Evolutionary conservation across 2,329 filamentous ascomycete species (phyloP), one percentile per base, ranked within the genome.

Genomic region (Aspergillus fructus): DNA sequence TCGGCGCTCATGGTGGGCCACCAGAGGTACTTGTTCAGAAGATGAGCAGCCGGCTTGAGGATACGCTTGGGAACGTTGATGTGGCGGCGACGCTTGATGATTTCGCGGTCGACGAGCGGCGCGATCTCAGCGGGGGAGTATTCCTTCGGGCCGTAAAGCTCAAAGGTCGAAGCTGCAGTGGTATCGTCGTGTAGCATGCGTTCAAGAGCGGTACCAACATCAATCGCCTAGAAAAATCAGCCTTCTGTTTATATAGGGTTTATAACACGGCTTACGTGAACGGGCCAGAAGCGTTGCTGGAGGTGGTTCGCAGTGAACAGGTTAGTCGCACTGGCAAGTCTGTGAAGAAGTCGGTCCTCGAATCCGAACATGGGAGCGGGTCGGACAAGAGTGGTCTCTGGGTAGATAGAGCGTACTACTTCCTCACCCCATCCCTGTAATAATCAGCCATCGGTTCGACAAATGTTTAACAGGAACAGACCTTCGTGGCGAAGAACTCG

Each of bases 331-430:
- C 86, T 84, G 42, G 93, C 94, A 52, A 97, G 86, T 72, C 87
- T 90, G 75, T 96, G 86, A 39, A 99, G 86, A 45, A 99, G 85
- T 68, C 89, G 89, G 77, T 99, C 94, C 77, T 99, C 94, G 71
- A 92, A 96, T 37, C 94, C 94, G 72, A 96, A 99, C 76, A 96
- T 85, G 53, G 93, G 94, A 12, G 93, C 90, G 45, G 94, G 94
- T 62, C 94, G 87, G 63, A 99, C 94, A 66, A 99, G 92, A 46
- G 94, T 99, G 17, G 94, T 96, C 79, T 99, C 94, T 24, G 94
- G 94, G 81, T 92, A 99, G 72, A 97, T 93, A 68, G 84, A 86
- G 61, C 93, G 88, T 46, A 88, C 94, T 49, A 96, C 85, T 72
- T 89, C 81, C 79, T 99, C 94, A 65, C 90, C 90, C 70, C 82